Base-by-base conservation (phyloP, 176 grass and related monocot species). In the Ensete glaucum region DNA sequence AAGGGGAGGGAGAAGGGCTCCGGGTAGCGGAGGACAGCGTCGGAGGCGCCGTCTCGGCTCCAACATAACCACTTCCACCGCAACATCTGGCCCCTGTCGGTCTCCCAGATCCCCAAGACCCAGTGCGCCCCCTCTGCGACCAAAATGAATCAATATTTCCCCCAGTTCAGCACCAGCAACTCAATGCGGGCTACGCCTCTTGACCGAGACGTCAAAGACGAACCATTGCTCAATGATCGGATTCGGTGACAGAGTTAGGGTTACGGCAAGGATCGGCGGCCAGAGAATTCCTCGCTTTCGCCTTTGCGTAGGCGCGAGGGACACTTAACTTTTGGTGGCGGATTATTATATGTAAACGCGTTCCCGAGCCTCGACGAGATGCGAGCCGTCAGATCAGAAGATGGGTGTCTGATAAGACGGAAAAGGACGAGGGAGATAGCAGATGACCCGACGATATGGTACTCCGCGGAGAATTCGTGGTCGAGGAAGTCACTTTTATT, bases 1-100 rank as follows among this genome's bases (percentile, higher is more conserved):
- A 6, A 53, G 11, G 60, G 75, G 20, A 77, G 62, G 60, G 75
- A 77, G 62, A 64, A 77, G 43, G 59, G 60, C 20, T 66, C 59
- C 11, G 75, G 75, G 49, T 77, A 50, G 62, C 48, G 62, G 11
- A 12, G 48, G 1, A 1, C 62, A 54, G 25, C 13, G n/a, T 48
- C 54, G 53, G 23, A 59, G 54, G 73, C 54, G 13, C 21, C 20
- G 29, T 43, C 75, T 53, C 62, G 29, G 20, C 13, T 66, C 59
- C 57, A 17, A 11, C 75, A 67, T 14, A 77, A 77, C 43, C 62
- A 77, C 21, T 25, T 66, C n/a, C 34, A 77, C 20, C 29, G 1
- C 14, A 54, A 60, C 75, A 77, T 77, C 59, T 64, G 6, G 22
- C 16, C 14, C 17, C 12, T 26, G n/a, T 25, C 64, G 9, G 12